Evolutionary conservation across 2,329 filamentous ascomycete species (phyloP), one percentile per base, ranked within the genome.

Genomic region (Capronia americana): DNA sequence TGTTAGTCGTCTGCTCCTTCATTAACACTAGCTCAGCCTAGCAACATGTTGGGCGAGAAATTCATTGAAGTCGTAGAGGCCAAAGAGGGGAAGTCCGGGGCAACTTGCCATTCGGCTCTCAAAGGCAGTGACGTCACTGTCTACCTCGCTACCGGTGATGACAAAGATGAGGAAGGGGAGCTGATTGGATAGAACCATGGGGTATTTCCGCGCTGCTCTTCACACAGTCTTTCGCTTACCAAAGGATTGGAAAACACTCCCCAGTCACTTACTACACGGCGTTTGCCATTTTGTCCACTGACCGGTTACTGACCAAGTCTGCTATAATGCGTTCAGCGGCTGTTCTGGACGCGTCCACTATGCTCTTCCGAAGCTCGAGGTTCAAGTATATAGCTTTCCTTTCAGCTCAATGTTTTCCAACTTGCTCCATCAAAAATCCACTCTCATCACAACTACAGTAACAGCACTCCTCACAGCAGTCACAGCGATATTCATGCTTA

Each of bases 341-440:
- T 28, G 24, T 69, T 70, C 68, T 70, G 53, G 68, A 63, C n/a
- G 57, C 54, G 53, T 67, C 68, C 48, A 61, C 61, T 60, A 65
- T 61, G 59, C 38, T 71, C 69, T 62, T 62, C 50, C n/a, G 20
- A 17, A 58, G 8, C 61, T 24, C 54, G 59, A 71, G 69, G 69
- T 70, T 63, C 61, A 64, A 69, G 69, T 71, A 71, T 70, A 63
- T 67, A 69, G 63, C 34, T 61, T 58, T 67, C 50, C 44, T 63
- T 57, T 32, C 51, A 55, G 14, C 51, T 64, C 68, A n/a, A 71
- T 72, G 71, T 65, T 68, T 24, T 57, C 65, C 32, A n/a, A 53
- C 28, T 55, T 66, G 48, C 50, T 64, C 63, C 64, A 60, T 71
- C 50, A 56, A 70, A 70, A 68, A 70, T 53, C 59, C 41, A 62